A percentile compares a stretch with the other conserved stretches of the same genome.
These are phyloP conservation scores for Anthracocystis panici-leucophaei DNA, from an alignment of 1,284 basidiomycete genomes.

Conservation along the genomic window DNA sequence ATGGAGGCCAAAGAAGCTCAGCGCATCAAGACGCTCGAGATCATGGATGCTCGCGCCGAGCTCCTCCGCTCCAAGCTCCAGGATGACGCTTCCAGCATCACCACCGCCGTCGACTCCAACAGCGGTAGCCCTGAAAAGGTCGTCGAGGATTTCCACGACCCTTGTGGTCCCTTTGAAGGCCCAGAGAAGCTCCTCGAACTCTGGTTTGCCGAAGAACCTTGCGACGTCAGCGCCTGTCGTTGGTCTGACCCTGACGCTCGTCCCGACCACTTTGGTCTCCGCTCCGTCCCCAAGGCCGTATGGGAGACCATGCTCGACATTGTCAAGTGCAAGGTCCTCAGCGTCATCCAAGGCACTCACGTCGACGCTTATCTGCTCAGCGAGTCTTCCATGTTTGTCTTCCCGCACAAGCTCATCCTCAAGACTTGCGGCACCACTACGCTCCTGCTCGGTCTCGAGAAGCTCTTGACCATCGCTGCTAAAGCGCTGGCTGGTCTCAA, in stretches of 20 bases:
- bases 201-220: conserved; percentile 83
- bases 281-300: conserved; percentile 79
- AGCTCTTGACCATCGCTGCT: conserved; percentile 77
- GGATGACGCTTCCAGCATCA: conserved; percentile 41
- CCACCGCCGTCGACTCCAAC: conserved; percentile 46
- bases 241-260: conserved; percentile 47
- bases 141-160: conserved; percentile 40
- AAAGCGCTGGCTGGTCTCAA: conserved; percentile 75
- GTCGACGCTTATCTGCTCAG: conserved; percentile 96
- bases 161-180: conserved; percentile 70
- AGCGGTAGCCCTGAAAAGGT: conserved; percentile 34
- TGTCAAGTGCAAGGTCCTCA: conserved; percentile 96
- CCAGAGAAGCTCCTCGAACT: conserved; percentile 98
- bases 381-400: conserved; percentile 97
- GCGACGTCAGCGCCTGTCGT: conserved; percentile 58
- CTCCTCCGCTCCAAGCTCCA: conserved; percentile 36
- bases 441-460: conserved; percentile 82
- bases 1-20: conserved; percentile 50
- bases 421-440: conserved; percentile 99
- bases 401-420: conserved; percentile 93
- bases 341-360: conserved; percentile 84
- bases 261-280: conserved; percentile 74
- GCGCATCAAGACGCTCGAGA: conserved; percentile 46
- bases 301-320: conserved; percentile 99
- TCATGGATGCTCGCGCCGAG: conserved; percentile 49